Evolutionary conservation across 257 asterid species (phyloP), one percentile per base, ranked within the genome.

Genomic region (Perilla frutescens): DNA sequence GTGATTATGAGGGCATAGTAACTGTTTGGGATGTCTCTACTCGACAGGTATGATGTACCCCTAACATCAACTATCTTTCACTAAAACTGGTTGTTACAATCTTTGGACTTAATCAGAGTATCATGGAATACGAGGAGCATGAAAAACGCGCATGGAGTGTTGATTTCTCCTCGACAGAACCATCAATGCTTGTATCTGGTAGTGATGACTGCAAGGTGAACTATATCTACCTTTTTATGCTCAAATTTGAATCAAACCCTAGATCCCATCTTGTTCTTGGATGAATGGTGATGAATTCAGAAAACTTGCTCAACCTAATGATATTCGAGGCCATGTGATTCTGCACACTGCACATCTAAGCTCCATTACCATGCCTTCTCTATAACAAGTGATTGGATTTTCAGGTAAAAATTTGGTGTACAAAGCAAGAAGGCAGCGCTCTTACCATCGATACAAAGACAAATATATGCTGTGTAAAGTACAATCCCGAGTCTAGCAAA

Each of bases 121-220:
- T 88, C 66, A 85, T 85, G 93, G 96, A 90, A 82, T 90, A 88
- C 3, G 96, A 88, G 78, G 96, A 90, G 83, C 96, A 90, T 73
- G 96, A 90, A 83, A 90, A 90, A 53, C 89, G 93, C 53, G 96
- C 96, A 49, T 90, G 95, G 96, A 87, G 93, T 59, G 92, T 90
- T 60, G 96, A 90, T 82, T 90, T 90, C 77, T 88, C 93, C 36
- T 71, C 79, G 55, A 83, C 89, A 2, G 96, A 87, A 72, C 96
- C 96, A 45, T 81, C 93, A 62, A 85, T 90, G 96, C 89, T 90
- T 43, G 93, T 88, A n/a, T 90, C 96, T 62, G 96, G 96, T 43
- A 87, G 96, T 79, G 95, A 88, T 39, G 96, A 90, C 78, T 91
- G 96, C 87, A 88, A 84, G 97, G 97, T 90, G 85, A 78, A 41